These are phyloP conservation scores for Fusarium nurragi DNA, from an alignment of 2,329 filamentous ascomycete genomes.

Conservation along the genomic window DNA sequence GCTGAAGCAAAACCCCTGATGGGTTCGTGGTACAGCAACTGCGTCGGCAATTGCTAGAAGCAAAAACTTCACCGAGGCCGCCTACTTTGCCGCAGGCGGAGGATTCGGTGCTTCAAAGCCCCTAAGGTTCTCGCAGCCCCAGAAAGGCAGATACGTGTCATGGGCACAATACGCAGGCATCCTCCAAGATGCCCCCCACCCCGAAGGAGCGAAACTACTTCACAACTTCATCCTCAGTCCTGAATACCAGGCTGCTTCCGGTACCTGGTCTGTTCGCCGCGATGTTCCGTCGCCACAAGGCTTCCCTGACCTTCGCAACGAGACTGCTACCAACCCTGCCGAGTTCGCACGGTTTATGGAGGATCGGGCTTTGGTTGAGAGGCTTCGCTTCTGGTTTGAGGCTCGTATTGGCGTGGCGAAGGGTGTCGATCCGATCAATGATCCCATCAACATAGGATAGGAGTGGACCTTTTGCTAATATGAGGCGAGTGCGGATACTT, in stretches of 20 bases:
- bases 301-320: constrained; percentile 4
- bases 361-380: constrained; percentile 11
- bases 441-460: neutral
- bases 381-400: constrained; percentile 23
- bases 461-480: too few relatives aligned
- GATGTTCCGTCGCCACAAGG: neutral
- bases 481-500: too few relatives aligned
- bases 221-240: constrained; percentile 22
- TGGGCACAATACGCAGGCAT: constrained; percentile 62
- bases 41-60: constrained; percentile 49
- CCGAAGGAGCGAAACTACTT: constrained; percentile 24
- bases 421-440: neutral
- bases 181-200: constrained; percentile 25
- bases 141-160: constrained; percentile 53
- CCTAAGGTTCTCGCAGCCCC: constrained; percentile 47
- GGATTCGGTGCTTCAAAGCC: neutral
- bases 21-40: constrained; percentile 62
- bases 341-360: constrained; percentile 21
- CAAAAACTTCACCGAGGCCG: constrained; percentile 45
- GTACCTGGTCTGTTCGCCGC: constrained; percentile 19
- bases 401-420: constrained; percentile 7
- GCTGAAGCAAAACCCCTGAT: constrained; percentile 58
- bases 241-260: neutral
- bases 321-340: constrained; percentile 16
- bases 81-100: constrained; percentile 47